Conservation (phyloP, 805 yeast genomes). For the Barnettozyma vustinii region DNA sequence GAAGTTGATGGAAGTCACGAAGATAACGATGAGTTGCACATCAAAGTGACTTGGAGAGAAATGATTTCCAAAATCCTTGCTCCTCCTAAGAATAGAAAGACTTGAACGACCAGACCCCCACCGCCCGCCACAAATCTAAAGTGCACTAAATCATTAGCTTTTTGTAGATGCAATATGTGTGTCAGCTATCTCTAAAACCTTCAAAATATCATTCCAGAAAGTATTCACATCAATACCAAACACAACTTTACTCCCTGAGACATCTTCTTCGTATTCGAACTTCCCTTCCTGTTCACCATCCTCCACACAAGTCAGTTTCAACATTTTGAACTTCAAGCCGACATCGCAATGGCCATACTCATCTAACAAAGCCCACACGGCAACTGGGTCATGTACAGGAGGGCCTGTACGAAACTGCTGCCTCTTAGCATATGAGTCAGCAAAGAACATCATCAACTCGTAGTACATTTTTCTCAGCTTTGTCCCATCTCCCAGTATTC, state of each 20-base stretch:
- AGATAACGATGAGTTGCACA: slow-evolving; percentile 24
- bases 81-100: background rate
- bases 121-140: too few species aligned
- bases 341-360: slow-evolving; percentile 21
- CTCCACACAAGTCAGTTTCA: slow-evolving; percentile 15
- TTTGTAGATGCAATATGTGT: slow-evolving; percentile 10
- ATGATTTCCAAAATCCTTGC: background rate
- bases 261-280: slow-evolving; percentile 12
- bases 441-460: slow-evolving; percentile 49
- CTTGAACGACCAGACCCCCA: background rate
- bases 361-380: slow-evolving; percentile 51
- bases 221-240: slow-evolving; percentile 32
- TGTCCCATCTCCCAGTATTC: slow-evolving; percentile 31
- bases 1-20: slow-evolving; percentile 21
- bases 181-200: slow-evolving; percentile 35
- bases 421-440: slow-evolving; percentile 36
- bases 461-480: slow-evolving; percentile 48
- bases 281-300: slow-evolving; percentile 27
- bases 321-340: slow-evolving; percentile 13
- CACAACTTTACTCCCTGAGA: slow-evolving; percentile 36
- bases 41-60: slow-evolving; percentile 9
- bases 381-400: slow-evolving; percentile 77
- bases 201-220: slow-evolving; percentile 43
- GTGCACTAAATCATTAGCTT: background rate
- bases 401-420: slow-evolving; percentile 53